phyloP scores from a whole-genome alignment of 352 stramenopile genomes.

The Pythium diclinum region DNA sequence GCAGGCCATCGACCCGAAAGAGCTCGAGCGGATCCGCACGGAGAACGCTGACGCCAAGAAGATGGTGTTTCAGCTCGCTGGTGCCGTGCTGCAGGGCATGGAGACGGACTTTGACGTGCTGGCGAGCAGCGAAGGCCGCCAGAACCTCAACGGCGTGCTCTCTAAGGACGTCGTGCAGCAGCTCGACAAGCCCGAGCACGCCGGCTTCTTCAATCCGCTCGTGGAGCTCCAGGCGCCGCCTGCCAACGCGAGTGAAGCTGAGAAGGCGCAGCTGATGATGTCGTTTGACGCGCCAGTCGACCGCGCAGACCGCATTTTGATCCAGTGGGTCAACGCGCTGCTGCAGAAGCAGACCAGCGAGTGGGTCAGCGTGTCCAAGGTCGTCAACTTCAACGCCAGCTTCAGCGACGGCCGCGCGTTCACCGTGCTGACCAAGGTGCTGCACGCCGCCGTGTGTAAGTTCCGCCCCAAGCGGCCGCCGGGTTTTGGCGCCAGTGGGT shows the following conservation, averaged over 20 bases:
- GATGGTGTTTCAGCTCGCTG: slow-evolving; percentile 58
- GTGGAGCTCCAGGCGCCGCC: slow-evolving; percentile 19
- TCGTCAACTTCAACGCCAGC: slow-evolving; percentile 70
- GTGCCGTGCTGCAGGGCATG: slow-evolving; percentile 40
- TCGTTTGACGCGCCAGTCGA: slow-evolving; percentile 52
- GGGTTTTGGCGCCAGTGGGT: slow-evolving; percentile 16
- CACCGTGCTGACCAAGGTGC: slow-evolving; percentile 52
- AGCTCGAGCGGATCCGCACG: slow-evolving; percentile 52
- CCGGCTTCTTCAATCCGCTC: slow-evolving; percentile 63
- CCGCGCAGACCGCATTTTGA: slow-evolving; percentile 66
- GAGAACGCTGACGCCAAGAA: slow-evolving; percentile 73
- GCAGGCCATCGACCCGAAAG: slow-evolving; percentile 46
- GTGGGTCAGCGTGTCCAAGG: slow-evolving; percentile 44
- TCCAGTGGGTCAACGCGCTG: slow-evolving; percentile 72
- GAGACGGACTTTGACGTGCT: slow-evolving; percentile 62
- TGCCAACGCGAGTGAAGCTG: background rate
- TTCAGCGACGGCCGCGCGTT: slow-evolving; percentile 57
- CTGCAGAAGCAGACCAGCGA: slow-evolving; percentile 41
- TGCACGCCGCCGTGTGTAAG: slow-evolving; percentile 67
- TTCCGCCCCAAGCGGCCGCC: slow-evolving; percentile 36
- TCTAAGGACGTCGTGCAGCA: slow-evolving; percentile 56
- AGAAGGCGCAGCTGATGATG: slow-evolving; percentile 7
- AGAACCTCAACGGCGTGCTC: slow-evolving; percentile 63
- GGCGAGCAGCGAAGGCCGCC: slow-evolving; percentile 52
- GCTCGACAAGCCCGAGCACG: slow-evolving; percentile 64